These are phyloP conservation scores for Phytophthora nicotianae DNA, from an alignment of 352 stramenopile genomes.

Conservation along the genomic window DNA sequence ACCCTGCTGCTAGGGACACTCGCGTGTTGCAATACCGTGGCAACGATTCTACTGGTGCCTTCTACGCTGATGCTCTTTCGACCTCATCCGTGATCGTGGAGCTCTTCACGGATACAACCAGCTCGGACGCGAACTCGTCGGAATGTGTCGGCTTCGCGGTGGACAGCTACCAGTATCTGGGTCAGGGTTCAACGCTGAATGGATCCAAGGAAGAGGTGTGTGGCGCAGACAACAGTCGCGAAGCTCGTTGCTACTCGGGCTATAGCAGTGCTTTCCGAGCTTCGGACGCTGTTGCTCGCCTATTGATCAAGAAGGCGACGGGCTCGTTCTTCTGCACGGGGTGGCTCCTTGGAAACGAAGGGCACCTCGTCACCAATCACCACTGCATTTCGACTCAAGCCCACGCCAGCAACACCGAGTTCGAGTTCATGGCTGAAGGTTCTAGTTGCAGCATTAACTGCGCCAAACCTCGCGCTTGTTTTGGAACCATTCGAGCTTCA, in stretches of 20 bases:
- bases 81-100: slow-evolving; percentile 53
- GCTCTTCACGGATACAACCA: slow-evolving; percentile 43
- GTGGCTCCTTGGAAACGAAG: slow-evolving; percentile 76
- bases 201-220: slow-evolving; percentile 61
- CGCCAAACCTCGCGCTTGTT: slow-evolving; percentile 34
- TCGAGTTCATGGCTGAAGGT: slow-evolving; percentile 70
- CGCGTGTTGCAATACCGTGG: slow-evolving; percentile 43
- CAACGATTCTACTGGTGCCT: slow-evolving; percentile 31
- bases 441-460: slow-evolving; percentile 45
- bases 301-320: slow-evolving; percentile 68
- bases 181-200: slow-evolving; percentile 28
- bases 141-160: slow-evolving; percentile 58
- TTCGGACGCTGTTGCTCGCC: slow-evolving; percentile 49
- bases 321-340: slow-evolving; percentile 74
- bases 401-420: slow-evolving; percentile 64
- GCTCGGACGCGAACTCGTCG: slow-evolving; percentile 19
- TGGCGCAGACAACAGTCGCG: slow-evolving; percentile 59
- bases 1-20: slow-evolving; percentile 34
- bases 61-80: slow-evolving; percentile 47
- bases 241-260: slow-evolving; percentile 56
- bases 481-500: slow-evolving; percentile 36
- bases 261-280: slow-evolving; percentile 25
- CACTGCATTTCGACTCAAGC: slow-evolving; percentile 67
- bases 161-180: slow-evolving; percentile 54
- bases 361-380: slow-evolving; percentile 81